Conservation (phyloP, 2,329 filamentous ascomycete genomes). For the Monilinia laxa region DNA sequence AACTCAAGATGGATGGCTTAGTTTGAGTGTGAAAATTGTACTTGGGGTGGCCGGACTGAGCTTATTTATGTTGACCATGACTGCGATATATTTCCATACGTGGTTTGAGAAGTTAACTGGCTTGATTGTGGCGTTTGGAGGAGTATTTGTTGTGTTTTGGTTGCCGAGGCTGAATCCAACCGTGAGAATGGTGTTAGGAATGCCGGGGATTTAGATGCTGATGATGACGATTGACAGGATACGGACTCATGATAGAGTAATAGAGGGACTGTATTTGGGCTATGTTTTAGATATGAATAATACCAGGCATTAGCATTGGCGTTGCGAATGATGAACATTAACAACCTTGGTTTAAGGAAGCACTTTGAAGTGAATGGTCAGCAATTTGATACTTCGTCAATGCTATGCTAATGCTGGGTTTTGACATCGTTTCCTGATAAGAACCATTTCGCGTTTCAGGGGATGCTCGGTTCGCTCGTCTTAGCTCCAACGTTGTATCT, state of each 20-base stretch:
- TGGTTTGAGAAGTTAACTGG: constrained; percentile 85
- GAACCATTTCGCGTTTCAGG: constrained; percentile 8
- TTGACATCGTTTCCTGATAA: not conserved
- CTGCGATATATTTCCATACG: constrained; percentile 96
- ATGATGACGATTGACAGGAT: not conserved
- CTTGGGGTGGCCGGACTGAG: constrained; percentile 66
- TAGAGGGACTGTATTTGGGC: not conserved
- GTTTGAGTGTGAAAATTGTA: constrained; percentile 56
- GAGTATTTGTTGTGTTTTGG: constrained; percentile 53
- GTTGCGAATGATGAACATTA: not conserved
- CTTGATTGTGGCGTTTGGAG: constrained; percentile 47
- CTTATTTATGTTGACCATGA: constrained; percentile 98
- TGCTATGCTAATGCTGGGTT: not conserved
- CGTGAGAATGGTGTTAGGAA: constrained; percentile 49
- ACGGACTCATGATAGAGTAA: not conserved
- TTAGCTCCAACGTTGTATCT: not conserved
- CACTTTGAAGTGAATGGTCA: not conserved
- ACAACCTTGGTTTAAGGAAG: not conserved
- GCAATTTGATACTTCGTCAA: not conserved
- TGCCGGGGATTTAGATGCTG: constrained; percentile 40
- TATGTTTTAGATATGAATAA: not conserved
- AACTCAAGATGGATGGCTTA: constrained; percentile 40
- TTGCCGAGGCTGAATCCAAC: constrained; percentile 47
- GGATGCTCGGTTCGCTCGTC: constrained; percentile 14
- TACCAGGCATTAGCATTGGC: not conserved